Conservation (phyloP, 305 asterid genomes). For the Plantago rigida region DNA sequence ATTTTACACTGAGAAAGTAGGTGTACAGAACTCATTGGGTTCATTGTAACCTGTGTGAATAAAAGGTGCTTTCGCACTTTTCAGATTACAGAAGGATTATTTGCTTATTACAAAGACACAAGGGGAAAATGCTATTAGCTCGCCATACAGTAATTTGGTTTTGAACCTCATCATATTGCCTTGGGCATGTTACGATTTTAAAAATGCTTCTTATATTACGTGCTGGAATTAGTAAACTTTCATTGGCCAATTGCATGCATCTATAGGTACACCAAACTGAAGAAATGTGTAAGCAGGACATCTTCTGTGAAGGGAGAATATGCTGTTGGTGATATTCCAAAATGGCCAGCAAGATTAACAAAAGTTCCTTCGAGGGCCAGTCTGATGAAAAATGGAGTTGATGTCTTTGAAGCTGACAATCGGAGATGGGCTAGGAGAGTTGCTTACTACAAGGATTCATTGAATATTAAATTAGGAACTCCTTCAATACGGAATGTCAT, state of each 20-base stretch:
- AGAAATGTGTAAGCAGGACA: constrained; percentile 66
- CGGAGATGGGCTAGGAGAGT: constrained; percentile 76
- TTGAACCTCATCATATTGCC: constrained; percentile 10
- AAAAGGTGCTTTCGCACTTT: too few relatives aligned
- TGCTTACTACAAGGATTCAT: constrained; percentile 65
- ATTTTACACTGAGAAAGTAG: too few relatives aligned
- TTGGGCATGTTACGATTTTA: too few relatives aligned
- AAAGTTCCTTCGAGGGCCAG: constrained; percentile 71
- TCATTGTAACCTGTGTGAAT: too few relatives aligned
- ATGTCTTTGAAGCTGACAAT: constrained; percentile 85
- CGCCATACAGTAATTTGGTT: neutral
- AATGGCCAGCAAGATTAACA: constrained; percentile 76
- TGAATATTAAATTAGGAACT: constrained; percentile 71
- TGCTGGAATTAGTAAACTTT: too few relatives aligned
- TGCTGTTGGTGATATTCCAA: constrained; percentile 69
- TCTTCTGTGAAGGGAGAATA: constrained; percentile 50
- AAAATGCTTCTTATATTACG: too few relatives aligned
- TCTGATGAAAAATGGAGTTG: constrained; percentile 54
- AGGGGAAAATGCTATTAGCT: too few relatives aligned
- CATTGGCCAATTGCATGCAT: constrained; percentile 15
- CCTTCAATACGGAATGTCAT: constrained; percentile 78
- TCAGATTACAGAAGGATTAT: too few relatives aligned
- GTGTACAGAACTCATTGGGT: too few relatives aligned
- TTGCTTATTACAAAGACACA: too few relatives aligned
- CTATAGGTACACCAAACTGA: constrained; percentile 73